Base-by-base conservation (phyloP, 2,329 filamentous ascomycete genomes). In the Cadophora luteo-olivacea region DNA sequence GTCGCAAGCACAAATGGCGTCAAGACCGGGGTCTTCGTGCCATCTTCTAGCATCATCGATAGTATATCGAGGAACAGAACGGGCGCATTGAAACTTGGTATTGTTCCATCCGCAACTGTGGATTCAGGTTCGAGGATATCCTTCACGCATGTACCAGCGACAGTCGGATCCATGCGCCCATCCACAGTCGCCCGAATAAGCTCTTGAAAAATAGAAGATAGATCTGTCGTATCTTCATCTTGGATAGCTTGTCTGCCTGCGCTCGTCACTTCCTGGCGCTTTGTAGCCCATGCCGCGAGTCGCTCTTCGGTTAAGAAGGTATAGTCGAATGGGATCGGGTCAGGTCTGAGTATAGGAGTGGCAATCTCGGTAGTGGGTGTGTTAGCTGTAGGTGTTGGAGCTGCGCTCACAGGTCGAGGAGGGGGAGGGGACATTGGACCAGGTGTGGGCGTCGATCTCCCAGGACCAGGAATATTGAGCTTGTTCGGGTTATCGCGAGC, bases 1-100 rank as follows among this genome's bases (percentile, higher is more conserved):
- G 92, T 93, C 1, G 91, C 86, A 62, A 89, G 81, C 63, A 97
- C 84, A 73, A 97, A 89, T 16, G 88, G 84, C 65, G 86, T 87
- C 38, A 97, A 82, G 49, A 75, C 82, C 66, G 78, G 84, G 71
- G 80, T 81, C 64, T 82, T 83, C 0, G 82, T 77, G 1, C 78
- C 78, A 5, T 88, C 84, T 65, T 97, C 92, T 69, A 92, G 87
- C 65, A 96, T 86, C 68, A 96, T 89, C 3, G 92, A 92, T 45
- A 98, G 81, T 0, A 89, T 92, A 79, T 97, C 94, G 71, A 97
- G 86, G 76, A 98, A 96, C 22, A 94, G 82, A 3, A 89, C 88
- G 65, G 89, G 86, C 4, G 89, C 82, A 75, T 92, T 88, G 72
- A 92, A 87, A 36, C 79, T 79, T 75, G 82, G 77, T 24, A 84